phyloP scores from a whole-genome alignment of 352 stramenopile species.

The Blastocystis sp. region DNA sequence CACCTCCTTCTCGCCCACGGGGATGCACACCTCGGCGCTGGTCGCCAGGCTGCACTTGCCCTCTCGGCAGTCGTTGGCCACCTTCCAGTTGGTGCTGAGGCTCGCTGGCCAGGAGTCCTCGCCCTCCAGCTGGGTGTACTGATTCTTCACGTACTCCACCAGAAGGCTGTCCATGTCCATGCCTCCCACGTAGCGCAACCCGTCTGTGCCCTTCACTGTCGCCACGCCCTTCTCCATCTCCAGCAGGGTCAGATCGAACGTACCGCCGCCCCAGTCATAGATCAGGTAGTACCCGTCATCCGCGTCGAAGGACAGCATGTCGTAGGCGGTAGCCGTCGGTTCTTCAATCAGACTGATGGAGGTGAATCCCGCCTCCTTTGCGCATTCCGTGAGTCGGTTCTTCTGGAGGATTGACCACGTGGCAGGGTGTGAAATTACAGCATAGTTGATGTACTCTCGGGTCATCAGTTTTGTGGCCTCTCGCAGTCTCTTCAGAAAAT shows the following conservation, averaged over 20 bases:
- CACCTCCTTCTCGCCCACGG: not conserved
- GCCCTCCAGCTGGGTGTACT: not conserved
- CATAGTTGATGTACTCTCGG: not conserved
- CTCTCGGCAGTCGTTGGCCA: not conserved
- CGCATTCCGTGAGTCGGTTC: not conserved
- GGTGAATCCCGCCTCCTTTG: not conserved
- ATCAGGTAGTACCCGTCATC: constrained; percentile 73
- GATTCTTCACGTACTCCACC: not conserved
- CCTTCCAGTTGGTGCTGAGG: not conserved
- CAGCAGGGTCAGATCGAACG: constrained; percentile 86
- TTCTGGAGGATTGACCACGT: not conserved
- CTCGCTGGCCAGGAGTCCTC: not conserved
- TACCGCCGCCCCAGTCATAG: constrained; percentile 93
- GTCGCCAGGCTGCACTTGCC: not conserved
- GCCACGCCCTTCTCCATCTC: constrained; percentile 84
- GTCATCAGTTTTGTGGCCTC: not conserved
- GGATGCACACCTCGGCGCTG: not conserved
- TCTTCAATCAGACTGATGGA: not conserved
- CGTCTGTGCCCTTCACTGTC: constrained; percentile 77
- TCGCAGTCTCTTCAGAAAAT: not conserved
- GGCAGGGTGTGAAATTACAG: not conserved
- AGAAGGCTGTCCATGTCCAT: constrained; percentile 40
- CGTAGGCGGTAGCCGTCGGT: not conserved
- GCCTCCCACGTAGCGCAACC: constrained; percentile 71
- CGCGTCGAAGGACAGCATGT: not conserved